These are phyloP conservation scores for Metarhizium robertsii DNA, from an alignment of 2,329 filamentous ascomycete species.

Conservation along the genomic window DNA sequence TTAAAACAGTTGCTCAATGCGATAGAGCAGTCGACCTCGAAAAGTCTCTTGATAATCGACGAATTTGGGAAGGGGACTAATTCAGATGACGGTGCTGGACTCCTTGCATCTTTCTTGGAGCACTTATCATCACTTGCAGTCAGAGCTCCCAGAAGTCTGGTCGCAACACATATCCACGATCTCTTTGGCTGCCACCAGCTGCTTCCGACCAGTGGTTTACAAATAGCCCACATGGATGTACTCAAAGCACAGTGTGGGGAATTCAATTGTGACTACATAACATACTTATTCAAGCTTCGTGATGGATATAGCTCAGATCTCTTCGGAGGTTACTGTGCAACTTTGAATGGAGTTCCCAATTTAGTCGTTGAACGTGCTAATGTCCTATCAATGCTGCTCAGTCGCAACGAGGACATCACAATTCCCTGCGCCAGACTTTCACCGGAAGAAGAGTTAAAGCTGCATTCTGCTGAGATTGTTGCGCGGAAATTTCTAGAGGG, in stretches of 20 bases:
- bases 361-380: slow-evolving; percentile 68
- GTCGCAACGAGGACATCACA: slow-evolving; percentile 67
- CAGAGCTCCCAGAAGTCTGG: slow-evolving; percentile 46
- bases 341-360: slow-evolving; percentile 71
- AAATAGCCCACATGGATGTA: slow-evolving; percentile 65
- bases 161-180: slow-evolving; percentile 59
- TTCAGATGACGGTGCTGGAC: slow-evolving; percentile 45
- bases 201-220: slow-evolving; percentile 40
- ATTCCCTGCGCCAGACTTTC: slow-evolving; percentile 61
- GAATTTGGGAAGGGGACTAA: slow-evolving; percentile 71
- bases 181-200: slow-evolving; percentile 56
- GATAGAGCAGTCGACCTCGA: slow-evolving; percentile 61
- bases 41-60: slow-evolving; percentile 80
- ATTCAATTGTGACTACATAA: slow-evolving; percentile 51
- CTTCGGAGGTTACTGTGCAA: slow-evolving; percentile 79
- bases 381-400: slow-evolving; percentile 57
- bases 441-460: slow-evolving; percentile 48
- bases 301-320: slow-evolving; percentile 66
- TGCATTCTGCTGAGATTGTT: slow-evolving; percentile 57
- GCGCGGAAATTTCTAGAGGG: slow-evolving; percentile 46
- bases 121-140: slow-evolving; percentile 40
- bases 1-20: slow-evolving; percentile 77
- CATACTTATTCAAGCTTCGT: slow-evolving; percentile 63
- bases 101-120: slow-evolving; percentile 47
- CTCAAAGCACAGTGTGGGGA: slow-evolving; percentile 40